phyloP scores from a whole-genome alignment of 768 basidiomycete species.

The Amanita subjunquillea region DNA sequence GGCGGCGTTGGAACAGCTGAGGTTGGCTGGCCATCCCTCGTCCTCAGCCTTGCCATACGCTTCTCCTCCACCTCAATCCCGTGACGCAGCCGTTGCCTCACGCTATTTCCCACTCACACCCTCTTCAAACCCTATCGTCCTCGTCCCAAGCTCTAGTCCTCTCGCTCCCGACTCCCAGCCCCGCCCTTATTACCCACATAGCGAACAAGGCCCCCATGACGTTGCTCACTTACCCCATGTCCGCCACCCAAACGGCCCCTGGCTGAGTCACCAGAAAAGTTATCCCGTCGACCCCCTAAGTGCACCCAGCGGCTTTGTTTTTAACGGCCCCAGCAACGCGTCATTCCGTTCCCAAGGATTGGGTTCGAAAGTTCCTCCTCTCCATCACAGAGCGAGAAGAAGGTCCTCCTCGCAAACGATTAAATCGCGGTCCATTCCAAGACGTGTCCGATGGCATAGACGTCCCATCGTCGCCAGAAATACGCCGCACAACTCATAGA shows the following conservation, averaged over 20 bases:
- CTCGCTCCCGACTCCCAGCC: conserved; percentile 27
- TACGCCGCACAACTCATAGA: conserved; percentile 41
- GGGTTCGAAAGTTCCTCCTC: conserved; percentile 25
- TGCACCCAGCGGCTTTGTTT: conserved; percentile 48
- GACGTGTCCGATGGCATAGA: conserved; percentile 28
- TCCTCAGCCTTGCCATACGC: conserved; percentile 17
- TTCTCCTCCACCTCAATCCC: conserved; percentile 54
- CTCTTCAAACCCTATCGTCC: conserved; percentile 42
- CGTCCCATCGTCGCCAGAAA: conserved; percentile 50
- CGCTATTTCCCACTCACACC: conserved; percentile 45
- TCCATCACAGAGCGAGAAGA: conserved; percentile 33
- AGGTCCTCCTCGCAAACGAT: conserved; percentile 63
- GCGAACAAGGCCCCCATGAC: conserved; percentile 29
- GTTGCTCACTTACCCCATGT: conserved; percentile 27
- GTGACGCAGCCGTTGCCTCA: conserved; percentile 63
- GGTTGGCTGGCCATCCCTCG: conserved; percentile 21
- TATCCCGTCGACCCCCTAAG: conserved; percentile 42
- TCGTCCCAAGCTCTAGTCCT: conserved; percentile 75
- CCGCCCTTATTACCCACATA: conserved; percentile 28
- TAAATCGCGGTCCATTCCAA: conserved; percentile 40
- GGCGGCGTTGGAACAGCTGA: conserved; percentile 38
- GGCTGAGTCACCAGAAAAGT: conserved; percentile 23
- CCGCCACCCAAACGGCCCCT: conserved; percentile 20
- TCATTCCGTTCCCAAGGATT: conserved; percentile 37
- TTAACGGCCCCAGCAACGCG: conserved; percentile 35